Evolutionary conservation across 768 basidiomycete species (phyloP), one percentile per base, ranked within the genome.

Genomic region (Cystobasidium tubakii): DNA sequence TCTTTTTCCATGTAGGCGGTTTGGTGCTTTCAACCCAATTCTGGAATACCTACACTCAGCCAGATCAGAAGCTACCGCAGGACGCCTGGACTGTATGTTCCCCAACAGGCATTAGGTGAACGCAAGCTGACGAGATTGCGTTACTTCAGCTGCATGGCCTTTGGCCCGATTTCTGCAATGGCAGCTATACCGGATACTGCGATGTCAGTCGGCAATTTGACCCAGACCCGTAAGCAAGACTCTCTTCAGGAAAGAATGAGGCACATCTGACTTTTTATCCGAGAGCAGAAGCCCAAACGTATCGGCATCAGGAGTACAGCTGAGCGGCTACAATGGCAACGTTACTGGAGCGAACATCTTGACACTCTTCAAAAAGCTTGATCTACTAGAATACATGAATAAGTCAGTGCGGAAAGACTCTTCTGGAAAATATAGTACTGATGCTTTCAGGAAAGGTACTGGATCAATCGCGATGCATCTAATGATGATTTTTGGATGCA

Each of bases 401-500:
- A 50, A 57, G 60, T 72, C 25, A 33, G 62, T 73, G 29, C 21
- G 9, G 27, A 31, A 27, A 9, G 23, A n/a, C n/a, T n/a, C n/a
- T n/a, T n/a, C n/a, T n/a, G n/a, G n/a, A n/a, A n/a, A n/a, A n/a
- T n/a, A n/a, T n/a, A n/a, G n/a, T n/a, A n/a, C n/a, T n/a, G n/a
- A n/a, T n/a, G n/a, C n/a, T n/a, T n/a, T n/a, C 33, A 63, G 36
- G 54, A 33, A 4, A 57, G 46, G 25, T 69, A 53, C 27, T 69
- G 66, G 66, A 53, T 69, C 46, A 43, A 42, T 15, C 72, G 42
- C 33, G 44, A 53, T 43, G 25, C 31, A 12, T 62, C 72, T 17
- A 73, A 73, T 31, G 72, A 73, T 33, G 64, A 36, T 4, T 66
- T 73, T n/a, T 66, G 62, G 62, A 66, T 66, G 64, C 72, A 73